phyloP scores from a whole-genome alignment of 202 grass and related monocot species.

The Zoysia matrella region DNA sequence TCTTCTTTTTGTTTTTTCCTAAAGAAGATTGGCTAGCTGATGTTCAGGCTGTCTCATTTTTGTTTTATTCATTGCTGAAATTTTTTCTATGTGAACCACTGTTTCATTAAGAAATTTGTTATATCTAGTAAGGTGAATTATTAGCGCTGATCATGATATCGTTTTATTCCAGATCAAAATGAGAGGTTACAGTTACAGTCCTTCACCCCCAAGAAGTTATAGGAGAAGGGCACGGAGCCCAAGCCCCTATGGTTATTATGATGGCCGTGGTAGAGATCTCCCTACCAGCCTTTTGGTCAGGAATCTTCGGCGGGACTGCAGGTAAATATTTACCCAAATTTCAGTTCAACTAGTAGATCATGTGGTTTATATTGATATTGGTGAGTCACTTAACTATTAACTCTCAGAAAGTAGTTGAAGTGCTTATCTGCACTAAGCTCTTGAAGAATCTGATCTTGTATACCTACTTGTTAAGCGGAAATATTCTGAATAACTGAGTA shows the following conservation, averaged over 20 bases:
- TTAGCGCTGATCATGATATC: background rate
- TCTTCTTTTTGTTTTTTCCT: background rate
- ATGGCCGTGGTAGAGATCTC: conserved; percentile 64
- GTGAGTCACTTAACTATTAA: background rate
- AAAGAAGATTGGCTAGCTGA: background rate
- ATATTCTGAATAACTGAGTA: background rate
- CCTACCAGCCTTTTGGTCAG: conserved; percentile 93
- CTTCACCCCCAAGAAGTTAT: conserved; percentile 75
- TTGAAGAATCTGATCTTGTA: background rate
- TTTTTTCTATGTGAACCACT: background rate
- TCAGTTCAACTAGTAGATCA: background rate
- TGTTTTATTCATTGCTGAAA: background rate
- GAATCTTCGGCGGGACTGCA: conserved; percentile 86
- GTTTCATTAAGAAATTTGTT: background rate
- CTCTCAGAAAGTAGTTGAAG: background rate
- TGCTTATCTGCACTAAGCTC: background rate
- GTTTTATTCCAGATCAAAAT: conserved; percentile 46
- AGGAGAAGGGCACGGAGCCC: conserved; percentile 76
- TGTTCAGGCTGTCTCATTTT: background rate
- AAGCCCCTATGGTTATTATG: conserved; percentile 57
- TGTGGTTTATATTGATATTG: conserved; percentile 1
- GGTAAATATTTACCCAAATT: conserved; percentile 44
- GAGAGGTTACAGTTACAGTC: conserved; percentile 86
- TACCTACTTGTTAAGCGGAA: background rate
- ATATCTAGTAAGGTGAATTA: background rate